phyloP scores from a whole-genome alignment of 768 basidiomycete genomes.

The Leucosporidium creatinivorum region DNA sequence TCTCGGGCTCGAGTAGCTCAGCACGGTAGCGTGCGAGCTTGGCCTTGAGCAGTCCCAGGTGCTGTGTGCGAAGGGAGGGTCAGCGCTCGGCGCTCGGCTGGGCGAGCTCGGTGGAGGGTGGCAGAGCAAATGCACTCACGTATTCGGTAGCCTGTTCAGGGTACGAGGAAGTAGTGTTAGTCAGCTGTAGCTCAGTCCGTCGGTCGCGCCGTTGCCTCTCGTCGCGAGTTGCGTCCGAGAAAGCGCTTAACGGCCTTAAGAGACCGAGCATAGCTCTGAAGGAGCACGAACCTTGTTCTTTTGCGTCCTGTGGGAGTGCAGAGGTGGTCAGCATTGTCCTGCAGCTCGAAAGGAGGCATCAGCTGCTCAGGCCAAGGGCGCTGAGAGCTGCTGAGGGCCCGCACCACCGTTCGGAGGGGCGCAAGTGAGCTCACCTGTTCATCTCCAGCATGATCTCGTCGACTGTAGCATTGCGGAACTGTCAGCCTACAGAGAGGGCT shows the following conservation, averaged over 20 bases:
- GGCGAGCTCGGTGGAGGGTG: not conserved
- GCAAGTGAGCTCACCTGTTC: slow-evolving; percentile 64
- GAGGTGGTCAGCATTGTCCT: slow-evolving; percentile 42
- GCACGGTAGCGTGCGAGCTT: slow-evolving; percentile 74
- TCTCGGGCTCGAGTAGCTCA: slow-evolving; percentile 82
- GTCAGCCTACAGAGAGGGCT: no score
- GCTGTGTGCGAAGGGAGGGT: slow-evolving; percentile 12
- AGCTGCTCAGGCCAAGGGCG: slow-evolving; percentile 2
- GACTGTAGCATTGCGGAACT: slow-evolving; percentile 2
- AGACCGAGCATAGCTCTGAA: no score
- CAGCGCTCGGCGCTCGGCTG: not conserved
- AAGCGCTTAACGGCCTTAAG: no score
- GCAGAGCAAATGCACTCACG: no score
- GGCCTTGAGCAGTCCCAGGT: slow-evolving; percentile 63
- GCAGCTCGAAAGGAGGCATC: slow-evolving; percentile 1
- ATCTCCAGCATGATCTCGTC: slow-evolving; percentile 68
- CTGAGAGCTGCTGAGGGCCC: no score
- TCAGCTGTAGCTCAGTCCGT: no score
- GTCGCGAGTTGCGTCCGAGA: slow-evolving; percentile 17
- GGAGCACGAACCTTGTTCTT: slow-evolving; percentile 70
- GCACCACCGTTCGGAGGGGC: not conserved
- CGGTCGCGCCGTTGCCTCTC: not conserved
- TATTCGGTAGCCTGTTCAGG: no score
- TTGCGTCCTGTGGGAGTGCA: slow-evolving; percentile 48
- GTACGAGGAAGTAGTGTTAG: no score